These are phyloP conservation scores for Arthrobotrys musiformis DNA, from an alignment of 2,329 filamentous ascomycete genomes.

Conservation along the genomic window DNA sequence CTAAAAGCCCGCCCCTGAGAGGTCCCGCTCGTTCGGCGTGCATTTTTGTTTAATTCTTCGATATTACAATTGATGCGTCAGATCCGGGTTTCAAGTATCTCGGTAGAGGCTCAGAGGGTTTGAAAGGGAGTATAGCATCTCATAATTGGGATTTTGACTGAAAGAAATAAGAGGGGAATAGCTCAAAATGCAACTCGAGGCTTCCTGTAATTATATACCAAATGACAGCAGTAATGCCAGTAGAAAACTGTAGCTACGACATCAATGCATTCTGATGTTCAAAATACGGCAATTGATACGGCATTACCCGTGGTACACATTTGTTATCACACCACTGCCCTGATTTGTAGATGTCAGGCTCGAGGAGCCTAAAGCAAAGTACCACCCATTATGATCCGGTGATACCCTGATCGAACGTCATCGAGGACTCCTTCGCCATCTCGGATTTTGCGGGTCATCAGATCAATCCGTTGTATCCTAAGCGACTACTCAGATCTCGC, in stretches of 20 bases:
- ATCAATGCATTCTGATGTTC: too few relatives aligned
- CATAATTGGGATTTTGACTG: too few relatives aligned
- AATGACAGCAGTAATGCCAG: neutral
- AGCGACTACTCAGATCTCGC: neutral
- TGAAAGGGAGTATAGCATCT: neutral
- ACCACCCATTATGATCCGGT: too few relatives aligned
- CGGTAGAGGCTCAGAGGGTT: neutral
- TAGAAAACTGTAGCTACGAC: neutral
- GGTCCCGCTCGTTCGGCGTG: conserved; percentile 5
- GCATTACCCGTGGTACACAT: neutral
- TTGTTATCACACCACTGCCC: neutral
- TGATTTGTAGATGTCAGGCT: neutral
- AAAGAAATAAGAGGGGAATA: neutral
- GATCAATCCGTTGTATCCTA: neutral
- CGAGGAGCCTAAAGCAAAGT: neutral
- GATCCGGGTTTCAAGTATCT: too few relatives aligned
- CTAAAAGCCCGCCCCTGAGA: conserved; percentile 32
- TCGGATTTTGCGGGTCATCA: conserved; percentile 1
- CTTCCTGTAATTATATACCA: neutral
- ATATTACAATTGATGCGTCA: neutral
- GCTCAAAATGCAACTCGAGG: neutral
- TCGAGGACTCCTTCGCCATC: neutral
- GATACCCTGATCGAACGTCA: neutral
- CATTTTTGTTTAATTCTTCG: neutral
- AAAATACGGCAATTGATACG: neutral